Percentiles rank a stretch among this genome's conserved stretches.
These are phyloP conservation scores for Pseudoneurospora amorphoporcata DNA, from an alignment of 495 filamentous ascomycete species.

Conservation along the genomic window DNA sequence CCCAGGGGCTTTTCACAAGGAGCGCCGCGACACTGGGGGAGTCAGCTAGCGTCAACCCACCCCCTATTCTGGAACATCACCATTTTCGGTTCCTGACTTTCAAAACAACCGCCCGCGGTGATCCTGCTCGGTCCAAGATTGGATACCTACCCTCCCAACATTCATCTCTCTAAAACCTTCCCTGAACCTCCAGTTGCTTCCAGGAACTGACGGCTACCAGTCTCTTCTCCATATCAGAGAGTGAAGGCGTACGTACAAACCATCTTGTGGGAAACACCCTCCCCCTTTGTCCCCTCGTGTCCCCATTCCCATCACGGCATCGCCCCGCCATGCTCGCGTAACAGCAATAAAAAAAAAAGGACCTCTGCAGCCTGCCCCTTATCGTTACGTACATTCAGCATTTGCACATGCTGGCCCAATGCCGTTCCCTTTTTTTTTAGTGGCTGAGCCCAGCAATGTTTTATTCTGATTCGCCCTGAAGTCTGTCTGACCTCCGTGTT, in stretches of 20 bases:
- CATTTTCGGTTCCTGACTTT: background rate
- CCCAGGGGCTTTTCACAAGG: background rate
- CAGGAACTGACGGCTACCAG: background rate
- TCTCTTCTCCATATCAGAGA: background rate
- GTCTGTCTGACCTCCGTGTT: conserved; percentile 11
- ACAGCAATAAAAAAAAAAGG: background rate
- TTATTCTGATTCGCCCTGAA: conserved; percentile 16
- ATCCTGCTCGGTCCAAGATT: background rate
- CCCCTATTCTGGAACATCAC: background rate
- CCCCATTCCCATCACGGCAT: background rate
- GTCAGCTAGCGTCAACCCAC: background rate
- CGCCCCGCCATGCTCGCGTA: background rate
- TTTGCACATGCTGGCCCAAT: background rate
- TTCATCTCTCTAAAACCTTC: background rate
- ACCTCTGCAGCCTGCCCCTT: background rate
- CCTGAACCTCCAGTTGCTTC: background rate
- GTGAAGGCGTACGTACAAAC: background rate
- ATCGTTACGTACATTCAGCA: background rate
- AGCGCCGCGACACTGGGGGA: background rate
- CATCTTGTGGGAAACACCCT: background rate
- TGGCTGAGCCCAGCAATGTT: background rate
- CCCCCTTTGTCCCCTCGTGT: too few species aligned
- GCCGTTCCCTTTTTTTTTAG: background rate
- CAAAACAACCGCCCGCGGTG: background rate
- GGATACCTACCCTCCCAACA: background rate